Evolutionary conservation across 257 asterid genomes (phyloP), one percentile per base, ranked within the genome.

Genomic region (Ballota nigra): DNA sequence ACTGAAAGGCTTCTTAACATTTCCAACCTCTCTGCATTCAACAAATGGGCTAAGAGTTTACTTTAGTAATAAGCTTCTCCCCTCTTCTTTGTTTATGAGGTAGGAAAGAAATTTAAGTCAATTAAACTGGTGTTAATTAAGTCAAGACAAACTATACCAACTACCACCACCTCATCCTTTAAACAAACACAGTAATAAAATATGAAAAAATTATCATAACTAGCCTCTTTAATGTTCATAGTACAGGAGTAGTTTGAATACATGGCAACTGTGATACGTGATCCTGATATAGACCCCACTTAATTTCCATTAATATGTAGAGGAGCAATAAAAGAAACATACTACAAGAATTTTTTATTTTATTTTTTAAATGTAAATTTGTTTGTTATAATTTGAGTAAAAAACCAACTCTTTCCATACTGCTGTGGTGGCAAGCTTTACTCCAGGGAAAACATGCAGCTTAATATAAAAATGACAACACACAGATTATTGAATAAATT

Each of bases 1-100:
- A 29, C 81, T 51, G 69, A 77, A 86, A 41, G 91, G 81, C 81
- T 88, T 86, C 56, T 83, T 86, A 7, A 8, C 63, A 2, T 67
- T 86, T 68, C 66, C 79, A 19, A 64, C 83, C 43, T 83, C 83
- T 76, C 93, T 86, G 82, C 59, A 76, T 69, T 70, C 43, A 47
- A n/a, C 23, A 51, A 8, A 56, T 51, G 19, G 67, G 57, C 1
- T 51, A 49, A 0, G 6, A 23, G 6, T 13, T 36, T 36, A 8
- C 43, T 36, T 15, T 15, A 9, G 0, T 3, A 28, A 28, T 28
- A n/a, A n/a, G n/a, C 5, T 29, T 29, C 0, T 29, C 6, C 29
- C 29, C 1, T 26, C 29, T 26, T 36, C 43, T 36, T n/a, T 38
- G n/a, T 12, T 13, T 11, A 6, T 3, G 49, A 13, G 6, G 1